phyloP scores from a whole-genome alignment of 2,329 filamentous ascomycete species.

The Elsinoe arachidis region DNA sequence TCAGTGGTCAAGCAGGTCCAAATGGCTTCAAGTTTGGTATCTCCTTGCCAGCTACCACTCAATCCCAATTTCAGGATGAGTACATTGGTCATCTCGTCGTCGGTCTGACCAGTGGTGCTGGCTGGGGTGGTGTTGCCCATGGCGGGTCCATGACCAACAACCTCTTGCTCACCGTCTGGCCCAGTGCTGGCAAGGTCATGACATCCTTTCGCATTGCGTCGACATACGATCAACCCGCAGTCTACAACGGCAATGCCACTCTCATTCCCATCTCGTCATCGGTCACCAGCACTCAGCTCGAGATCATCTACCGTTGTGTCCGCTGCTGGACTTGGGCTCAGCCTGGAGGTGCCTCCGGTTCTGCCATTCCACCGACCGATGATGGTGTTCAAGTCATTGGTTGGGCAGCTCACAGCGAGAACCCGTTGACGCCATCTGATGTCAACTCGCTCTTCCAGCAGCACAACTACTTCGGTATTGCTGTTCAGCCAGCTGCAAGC shows the following conservation, averaged over 20 bases:
- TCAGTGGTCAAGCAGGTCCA: slow-evolving; percentile 36
- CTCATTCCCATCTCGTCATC: slow-evolving; percentile 52
- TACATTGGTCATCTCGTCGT: slow-evolving; percentile 51
- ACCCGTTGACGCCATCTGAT: slow-evolving; percentile 5
- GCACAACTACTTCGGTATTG: slow-evolving; percentile 5
- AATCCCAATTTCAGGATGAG: slow-evolving; percentile 38
- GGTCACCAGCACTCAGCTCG: slow-evolving; percentile 52
- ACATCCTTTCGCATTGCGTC: slow-evolving; percentile 47
- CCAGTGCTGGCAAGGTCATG: slow-evolving; percentile 44
- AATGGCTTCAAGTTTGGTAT: slow-evolving; percentile 22
- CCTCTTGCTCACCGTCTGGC: slow-evolving; percentile 52
- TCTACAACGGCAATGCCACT: slow-evolving; percentile 54
- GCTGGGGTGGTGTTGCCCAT: slow-evolving; percentile 52
- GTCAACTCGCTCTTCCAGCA: slow-evolving; percentile 13
- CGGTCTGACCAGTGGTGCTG: slow-evolving; percentile 35
- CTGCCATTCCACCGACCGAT: slow-evolving; percentile 30
- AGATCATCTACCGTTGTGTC: slow-evolving; percentile 57
- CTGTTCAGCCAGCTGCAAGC: slow-evolving; percentile 19
- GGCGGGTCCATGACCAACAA: slow-evolving; percentile 50
- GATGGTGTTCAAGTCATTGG: slow-evolving; percentile 16
- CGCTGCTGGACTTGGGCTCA: slow-evolving; percentile 34
- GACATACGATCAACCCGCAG: slow-evolving; percentile 50
- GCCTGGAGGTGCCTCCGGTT: slow-evolving; percentile 18
- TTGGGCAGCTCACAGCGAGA: slow-evolving; percentile 6
- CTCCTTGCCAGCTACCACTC: slow-evolving; percentile 25